phyloP scores from a whole-genome alignment of 2,329 filamentous ascomycete species.

The Fusarium musae region DNA sequence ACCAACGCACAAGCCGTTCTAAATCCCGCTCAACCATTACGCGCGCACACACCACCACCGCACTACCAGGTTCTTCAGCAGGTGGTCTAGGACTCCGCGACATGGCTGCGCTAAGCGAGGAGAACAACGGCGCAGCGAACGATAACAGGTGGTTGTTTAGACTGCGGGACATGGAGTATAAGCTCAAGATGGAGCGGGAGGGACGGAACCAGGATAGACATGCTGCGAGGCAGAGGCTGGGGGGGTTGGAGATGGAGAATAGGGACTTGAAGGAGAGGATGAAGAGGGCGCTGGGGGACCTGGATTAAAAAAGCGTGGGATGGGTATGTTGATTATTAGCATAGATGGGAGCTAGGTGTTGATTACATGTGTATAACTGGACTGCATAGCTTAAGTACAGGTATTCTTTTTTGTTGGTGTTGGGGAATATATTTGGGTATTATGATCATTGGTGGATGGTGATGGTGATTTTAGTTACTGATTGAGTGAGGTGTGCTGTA shows the following conservation, averaged over 20 bases:
- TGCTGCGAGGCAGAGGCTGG: slow-evolving; percentile 82
- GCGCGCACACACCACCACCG: slow-evolving; percentile 46
- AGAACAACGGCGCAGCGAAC: slow-evolving; percentile 30
- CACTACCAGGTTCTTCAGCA: slow-evolving; percentile 39
- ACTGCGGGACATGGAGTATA: slow-evolving; percentile 85
- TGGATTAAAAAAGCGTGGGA: slow-evolving; percentile 38
- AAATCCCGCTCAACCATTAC: slow-evolving; percentile 49
- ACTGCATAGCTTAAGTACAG: slow-evolving; percentile 24
- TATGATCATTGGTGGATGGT: not conserved
- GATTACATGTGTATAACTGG: not conserved
- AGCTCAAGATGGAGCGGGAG: slow-evolving; percentile 91
- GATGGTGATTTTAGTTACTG: not conserved
- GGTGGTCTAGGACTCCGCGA: slow-evolving; percentile 45
- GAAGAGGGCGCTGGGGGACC: slow-evolving; percentile 50
- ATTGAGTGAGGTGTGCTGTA: not conserved
- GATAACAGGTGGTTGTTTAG: slow-evolving; percentile 87
- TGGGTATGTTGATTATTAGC: not conserved
- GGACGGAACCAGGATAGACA: slow-evolving; percentile 84
- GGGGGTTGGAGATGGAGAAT: slow-evolving; percentile 80
- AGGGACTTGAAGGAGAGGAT: slow-evolving; percentile 74
- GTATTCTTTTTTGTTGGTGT: not conserved
- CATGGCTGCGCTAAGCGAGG: slow-evolving; percentile 42
- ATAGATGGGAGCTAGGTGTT: slow-evolving; percentile 43
- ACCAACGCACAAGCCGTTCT: slow-evolving; percentile 53
- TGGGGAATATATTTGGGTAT: slow-evolving; percentile 22